Percentiles rank a stretch among this genome's conserved stretches.
Evolutionary conservation across 768 basidiomycete genomes (phyloP).

Genomic region (Rhodotorula babjevae): DNA sequence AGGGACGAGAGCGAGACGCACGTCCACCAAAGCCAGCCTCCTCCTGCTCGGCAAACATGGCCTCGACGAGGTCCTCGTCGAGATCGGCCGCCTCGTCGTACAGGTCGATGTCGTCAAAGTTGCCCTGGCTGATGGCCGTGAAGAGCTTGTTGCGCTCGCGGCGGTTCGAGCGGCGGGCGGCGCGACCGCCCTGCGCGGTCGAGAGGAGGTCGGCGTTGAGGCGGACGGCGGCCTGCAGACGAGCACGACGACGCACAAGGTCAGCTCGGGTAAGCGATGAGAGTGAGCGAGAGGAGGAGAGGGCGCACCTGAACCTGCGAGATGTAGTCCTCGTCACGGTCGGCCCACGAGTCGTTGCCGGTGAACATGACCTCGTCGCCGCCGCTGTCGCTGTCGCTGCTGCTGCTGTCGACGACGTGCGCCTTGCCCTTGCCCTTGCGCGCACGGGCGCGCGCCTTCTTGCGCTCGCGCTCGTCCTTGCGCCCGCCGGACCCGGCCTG

Average conservation of each 20-base stretch:
- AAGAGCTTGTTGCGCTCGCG: constrained; percentile 38
- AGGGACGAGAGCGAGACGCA: neutral
- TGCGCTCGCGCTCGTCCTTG: constrained; percentile 17
- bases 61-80: constrained; percentile 27
- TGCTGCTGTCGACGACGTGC: constrained; percentile 9
- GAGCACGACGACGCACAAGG: too few species aligned
- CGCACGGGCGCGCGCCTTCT: constrained; percentile 18
- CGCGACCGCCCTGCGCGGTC: constrained; percentile 12
- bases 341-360: constrained; percentile 31
- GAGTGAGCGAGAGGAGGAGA: fast-evolving
- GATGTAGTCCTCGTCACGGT: constrained; percentile 35
- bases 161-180: constrained; percentile 22
- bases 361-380: constrained; percentile 18
- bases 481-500: constrained; percentile 1
- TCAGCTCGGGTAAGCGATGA: neutral
- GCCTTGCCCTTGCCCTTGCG: constrained; percentile 37
- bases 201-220: constrained; percentile 27
- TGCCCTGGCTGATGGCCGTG: constrained; percentile 30
- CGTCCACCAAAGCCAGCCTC: constrained; percentile 8
- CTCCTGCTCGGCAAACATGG: constrained; percentile 23
- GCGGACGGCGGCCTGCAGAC: constrained; percentile 14
- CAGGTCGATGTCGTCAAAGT: constrained; percentile 32
- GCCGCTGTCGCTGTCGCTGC: constrained; percentile 1
- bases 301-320: constrained; percentile 19
- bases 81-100: constrained; percentile 33